Conservation (phyloP, 495 filamentous ascomycete species). For the Halenospora varia region DNA sequence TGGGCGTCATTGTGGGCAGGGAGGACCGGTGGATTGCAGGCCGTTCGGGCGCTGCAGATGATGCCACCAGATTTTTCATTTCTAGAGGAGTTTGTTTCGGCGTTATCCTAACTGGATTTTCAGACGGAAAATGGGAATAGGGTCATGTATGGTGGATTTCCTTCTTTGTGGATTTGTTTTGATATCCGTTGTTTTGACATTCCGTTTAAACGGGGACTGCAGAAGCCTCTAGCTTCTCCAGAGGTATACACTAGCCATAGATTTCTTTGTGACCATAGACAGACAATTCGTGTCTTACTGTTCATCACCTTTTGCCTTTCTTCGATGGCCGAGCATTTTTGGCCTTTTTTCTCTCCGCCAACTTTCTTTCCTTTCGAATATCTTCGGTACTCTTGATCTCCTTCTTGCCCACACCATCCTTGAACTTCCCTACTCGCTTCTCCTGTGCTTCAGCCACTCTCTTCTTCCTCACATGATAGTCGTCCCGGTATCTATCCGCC, state of each 20-base stretch:
- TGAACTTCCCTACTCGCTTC: conserved; percentile 70
- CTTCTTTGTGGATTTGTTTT: no score
- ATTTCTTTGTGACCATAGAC: neutral
- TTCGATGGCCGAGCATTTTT: conserved; percentile 90
- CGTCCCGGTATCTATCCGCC: conserved; percentile 83
- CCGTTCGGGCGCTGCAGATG: no score
- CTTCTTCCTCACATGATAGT: conserved; percentile 89
- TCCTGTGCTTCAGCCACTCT: conserved; percentile 81
- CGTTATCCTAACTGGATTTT: neutral
- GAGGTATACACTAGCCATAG: neutral
- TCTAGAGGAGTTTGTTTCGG: no score
- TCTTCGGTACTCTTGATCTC: conserved; percentile 81
- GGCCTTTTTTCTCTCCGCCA: conserved; percentile 69
- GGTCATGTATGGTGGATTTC: no score
- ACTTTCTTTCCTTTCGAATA: conserved; percentile 73
- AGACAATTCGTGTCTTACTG: neutral
- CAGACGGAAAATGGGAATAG: no score
- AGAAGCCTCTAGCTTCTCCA: neutral
- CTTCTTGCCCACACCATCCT: conserved; percentile 60
- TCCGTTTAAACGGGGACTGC: neutral
- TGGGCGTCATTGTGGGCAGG: no score
- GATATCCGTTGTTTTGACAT: neutral
- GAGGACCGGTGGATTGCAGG: no score
- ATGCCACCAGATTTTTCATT: no score
- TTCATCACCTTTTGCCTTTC: conserved; percentile 34